Evolutionary conservation across 1,284 basidiomycete species (phyloP), one percentile per base, ranked within the genome.

Genomic region (Pholiota adiposa): DNA sequence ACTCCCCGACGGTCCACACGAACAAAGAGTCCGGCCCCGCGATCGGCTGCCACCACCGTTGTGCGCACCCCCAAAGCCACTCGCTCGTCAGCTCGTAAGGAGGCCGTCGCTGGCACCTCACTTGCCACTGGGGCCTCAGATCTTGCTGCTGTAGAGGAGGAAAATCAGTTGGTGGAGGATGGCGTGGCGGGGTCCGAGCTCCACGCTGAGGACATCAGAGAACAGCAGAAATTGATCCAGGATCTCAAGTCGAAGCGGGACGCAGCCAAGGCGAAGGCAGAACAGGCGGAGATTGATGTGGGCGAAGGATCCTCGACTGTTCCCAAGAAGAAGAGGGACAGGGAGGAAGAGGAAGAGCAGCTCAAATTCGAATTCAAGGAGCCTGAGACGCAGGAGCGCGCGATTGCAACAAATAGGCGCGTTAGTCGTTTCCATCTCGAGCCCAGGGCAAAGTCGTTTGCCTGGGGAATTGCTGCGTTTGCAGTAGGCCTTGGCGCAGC

Each of bases 401-500:
- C 75, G 29, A 84, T 92, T 64, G 87, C 81, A 9, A 85, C 86
- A 19, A 92, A 92, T 68, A 80, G 78, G 51, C 80, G 89, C 44
- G 77, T 90, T 51, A 72, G 74, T 21, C 73, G 80, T 52, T 76
- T 83, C 69, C 69, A 79, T n/a, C 62, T 83, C 59, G 79, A 85
- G 69, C 86, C 91, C 2, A 79, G 83, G 71, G 82, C 84, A 67
- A 90, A 87, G 71, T 86, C 86, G 16, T 77, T 86, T 61, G 88
- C 86, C 0, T 93, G 90, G 90, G 91, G 91, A 38, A 77, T 87
- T 9, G 81, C 88, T 43, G 87, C 86, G 27, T 92, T 93, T 70
- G 88, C 88, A 36, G 79, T 90, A 53, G 90, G 89, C 27, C 75
- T 88, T 72, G 80, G 87, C 60, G 89, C 88, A 63, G 79, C 88